Percentiles rank a stretch among this genome's conserved stretches.
Conservation (phyloP, 768 basidiomycete genomes). For the Epithele typhae region DNA sequence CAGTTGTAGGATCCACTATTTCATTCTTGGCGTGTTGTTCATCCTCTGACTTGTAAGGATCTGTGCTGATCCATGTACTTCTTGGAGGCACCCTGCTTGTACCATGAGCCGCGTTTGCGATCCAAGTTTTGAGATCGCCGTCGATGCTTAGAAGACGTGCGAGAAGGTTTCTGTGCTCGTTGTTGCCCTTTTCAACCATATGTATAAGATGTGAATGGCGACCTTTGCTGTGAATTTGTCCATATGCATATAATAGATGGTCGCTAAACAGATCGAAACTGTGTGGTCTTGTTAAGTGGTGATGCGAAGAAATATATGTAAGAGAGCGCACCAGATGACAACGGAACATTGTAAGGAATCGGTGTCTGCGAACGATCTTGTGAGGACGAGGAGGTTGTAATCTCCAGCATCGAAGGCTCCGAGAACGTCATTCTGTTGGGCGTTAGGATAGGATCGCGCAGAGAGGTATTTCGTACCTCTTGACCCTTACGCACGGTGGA, state of each 20-base stretch:
- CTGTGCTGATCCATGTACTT: constrained; percentile 34
- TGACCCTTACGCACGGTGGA: too few relatives aligned
- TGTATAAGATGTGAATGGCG: constrained; percentile 53
- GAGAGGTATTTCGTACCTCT: too few relatives aligned
- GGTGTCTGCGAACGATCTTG: constrained; percentile 55
- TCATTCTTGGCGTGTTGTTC: constrained; percentile 42
- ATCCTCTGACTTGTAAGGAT: constrained; percentile 45
- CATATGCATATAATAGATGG: constrained; percentile 54
- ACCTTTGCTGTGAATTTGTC: constrained; percentile 43
- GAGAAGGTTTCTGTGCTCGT: constrained; percentile 50
- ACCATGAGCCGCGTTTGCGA: constrained; percentile 37
- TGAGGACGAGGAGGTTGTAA: constrained; percentile 61
- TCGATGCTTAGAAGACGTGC: constrained; percentile 37
- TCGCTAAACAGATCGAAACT: constrained; percentile 64
- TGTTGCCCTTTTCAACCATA: constrained; percentile 58
- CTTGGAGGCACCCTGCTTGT: constrained; percentile 36
- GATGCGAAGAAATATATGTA: background rate
- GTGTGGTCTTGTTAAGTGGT: background rate
- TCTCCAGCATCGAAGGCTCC: constrained; percentile 49
- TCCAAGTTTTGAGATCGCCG: constrained; percentile 45
- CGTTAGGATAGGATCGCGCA: too few relatives aligned
- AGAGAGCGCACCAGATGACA: constrained; percentile 53
- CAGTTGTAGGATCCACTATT: constrained; percentile 60
- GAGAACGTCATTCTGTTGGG: constrained; percentile 41
- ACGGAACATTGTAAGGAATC: constrained; percentile 53